These are phyloP conservation scores for Leccinum truebloodii DNA, from an alignment of 768 basidiomycete genomes.

Conservation along the genomic window DNA sequence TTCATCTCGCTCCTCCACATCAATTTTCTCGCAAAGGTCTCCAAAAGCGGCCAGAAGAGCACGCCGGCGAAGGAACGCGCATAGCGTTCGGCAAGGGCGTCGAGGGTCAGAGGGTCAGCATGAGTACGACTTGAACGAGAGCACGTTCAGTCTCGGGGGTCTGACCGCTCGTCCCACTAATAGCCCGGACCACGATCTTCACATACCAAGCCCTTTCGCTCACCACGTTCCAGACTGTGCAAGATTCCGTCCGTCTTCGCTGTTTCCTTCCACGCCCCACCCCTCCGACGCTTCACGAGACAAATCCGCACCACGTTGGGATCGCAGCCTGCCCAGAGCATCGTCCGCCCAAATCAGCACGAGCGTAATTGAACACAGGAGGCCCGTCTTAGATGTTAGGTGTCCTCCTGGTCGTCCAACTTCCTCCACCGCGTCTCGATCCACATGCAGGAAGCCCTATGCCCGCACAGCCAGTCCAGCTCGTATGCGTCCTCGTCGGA, in stretches of 20 bases:
- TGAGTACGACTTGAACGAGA: conserved; percentile 47
- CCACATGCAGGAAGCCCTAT: conserved; percentile 17
- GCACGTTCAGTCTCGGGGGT: conserved; percentile 41
- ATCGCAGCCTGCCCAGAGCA: conserved; percentile 35
- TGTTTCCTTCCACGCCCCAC: conserved; percentile 6
- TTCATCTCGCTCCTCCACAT: too few relatives aligned
- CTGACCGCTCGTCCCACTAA: conserved; percentile 17
- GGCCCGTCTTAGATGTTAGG: conserved; percentile 21
- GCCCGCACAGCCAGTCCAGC: conserved; percentile 5
- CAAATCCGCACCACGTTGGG: conserved; percentile 45
- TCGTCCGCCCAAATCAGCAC: conserved; percentile 1
- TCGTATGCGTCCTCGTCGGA: too few relatives aligned
- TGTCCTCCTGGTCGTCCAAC: not conserved
- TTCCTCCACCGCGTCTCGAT: not conserved
- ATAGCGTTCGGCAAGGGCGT: too few relatives aligned
- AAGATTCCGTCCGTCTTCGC: not conserved
- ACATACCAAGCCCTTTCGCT: conserved; percentile 9
- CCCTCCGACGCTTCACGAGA: conserved; percentile 13
- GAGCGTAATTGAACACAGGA: conserved; percentile 16
- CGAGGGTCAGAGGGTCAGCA: conserved; percentile 32
- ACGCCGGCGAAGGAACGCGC: too few relatives aligned
- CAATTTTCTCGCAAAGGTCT: too few relatives aligned
- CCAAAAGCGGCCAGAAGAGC: too few relatives aligned
- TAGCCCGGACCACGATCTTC: conserved; percentile 20
- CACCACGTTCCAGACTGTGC: conserved; percentile 17